Evolutionary conservation across 495 filamentous ascomycete species (phyloP).

Genomic region (Neurospora tetraspora): DNA sequence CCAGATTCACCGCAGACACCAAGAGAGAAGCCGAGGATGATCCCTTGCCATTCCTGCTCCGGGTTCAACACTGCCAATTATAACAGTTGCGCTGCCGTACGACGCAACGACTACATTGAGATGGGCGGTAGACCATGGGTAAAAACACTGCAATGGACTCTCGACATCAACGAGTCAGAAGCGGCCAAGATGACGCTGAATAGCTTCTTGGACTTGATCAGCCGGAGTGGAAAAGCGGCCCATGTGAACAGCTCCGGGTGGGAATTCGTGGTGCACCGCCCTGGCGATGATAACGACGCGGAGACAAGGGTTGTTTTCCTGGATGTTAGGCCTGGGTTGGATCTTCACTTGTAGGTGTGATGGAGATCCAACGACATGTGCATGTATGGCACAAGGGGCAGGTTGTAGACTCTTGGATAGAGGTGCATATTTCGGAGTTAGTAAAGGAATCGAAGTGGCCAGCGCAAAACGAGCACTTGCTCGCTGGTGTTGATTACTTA

Average conservation of each 20-base stretch:
- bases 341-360: neutral
- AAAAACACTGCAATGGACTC: neutral
- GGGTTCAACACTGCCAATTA: constrained; percentile 5
- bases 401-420: neutral
- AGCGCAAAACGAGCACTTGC: neutral
- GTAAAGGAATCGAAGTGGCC: neutral
- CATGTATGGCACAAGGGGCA: neutral
- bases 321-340: neutral
- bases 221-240: neutral
- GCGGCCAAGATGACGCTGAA: neutral
- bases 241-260: neutral
- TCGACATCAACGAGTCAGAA: neutral
- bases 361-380: neutral
- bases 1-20: neutral
- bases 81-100: neutral
- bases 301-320: neutral
- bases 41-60: neutral
- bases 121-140: neutral
- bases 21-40: neutral
- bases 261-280: neutral
- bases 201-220: neutral
- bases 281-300: neutral
- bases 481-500: neutral
- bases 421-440: neutral
- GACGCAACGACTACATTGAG: neutral